Evolutionary conservation across 768 basidiomycete species (phyloP).

Genomic region (Bullera alba): DNA sequence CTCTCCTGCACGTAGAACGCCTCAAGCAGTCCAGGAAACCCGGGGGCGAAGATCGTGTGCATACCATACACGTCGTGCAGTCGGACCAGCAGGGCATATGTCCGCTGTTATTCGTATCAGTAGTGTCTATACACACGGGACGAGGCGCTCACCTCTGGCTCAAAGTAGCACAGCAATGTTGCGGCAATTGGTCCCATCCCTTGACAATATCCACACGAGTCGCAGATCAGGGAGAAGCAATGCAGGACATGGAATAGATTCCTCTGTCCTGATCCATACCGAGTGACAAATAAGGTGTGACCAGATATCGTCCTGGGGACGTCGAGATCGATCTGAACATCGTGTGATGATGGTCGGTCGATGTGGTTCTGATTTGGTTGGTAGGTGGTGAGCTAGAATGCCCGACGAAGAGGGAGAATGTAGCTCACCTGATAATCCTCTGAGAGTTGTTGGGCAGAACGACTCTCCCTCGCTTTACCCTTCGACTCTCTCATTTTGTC

Average conservation of each 20-base stretch:
- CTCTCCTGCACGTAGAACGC: constrained; percentile 94
- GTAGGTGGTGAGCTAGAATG: neutral
- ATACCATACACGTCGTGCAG: constrained; percentile 81
- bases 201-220: constrained; percentile 88
- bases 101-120: constrained; percentile 49
- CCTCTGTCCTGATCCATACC: constrained; percentile 93
- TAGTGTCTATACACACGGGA: neutral
- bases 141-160: constrained; percentile 59
- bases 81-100: constrained; percentile 75
- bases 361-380: constrained; percentile 51
- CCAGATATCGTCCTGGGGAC: constrained; percentile 93
- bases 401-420: neutral
- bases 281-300: constrained; percentile 86
- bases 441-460: constrained; percentile 47
- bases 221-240: constrained; percentile 77
- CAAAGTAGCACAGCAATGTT: constrained; percentile 86
- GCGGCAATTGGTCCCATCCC: constrained; percentile 98
- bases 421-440: constrained; percentile 38
- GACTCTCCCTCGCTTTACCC: constrained; percentile 20
- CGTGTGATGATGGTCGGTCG: constrained; percentile 77
- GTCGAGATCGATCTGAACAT: constrained; percentile 96
- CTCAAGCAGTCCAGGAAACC: constrained; percentile 91
- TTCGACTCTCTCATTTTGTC: constrained; percentile 5
- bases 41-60: constrained; percentile 82
- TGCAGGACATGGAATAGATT: constrained; percentile 92